phyloP scores from a whole-genome alignment of 1,284 basidiomycete species.

The Mycena citricolor region DNA sequence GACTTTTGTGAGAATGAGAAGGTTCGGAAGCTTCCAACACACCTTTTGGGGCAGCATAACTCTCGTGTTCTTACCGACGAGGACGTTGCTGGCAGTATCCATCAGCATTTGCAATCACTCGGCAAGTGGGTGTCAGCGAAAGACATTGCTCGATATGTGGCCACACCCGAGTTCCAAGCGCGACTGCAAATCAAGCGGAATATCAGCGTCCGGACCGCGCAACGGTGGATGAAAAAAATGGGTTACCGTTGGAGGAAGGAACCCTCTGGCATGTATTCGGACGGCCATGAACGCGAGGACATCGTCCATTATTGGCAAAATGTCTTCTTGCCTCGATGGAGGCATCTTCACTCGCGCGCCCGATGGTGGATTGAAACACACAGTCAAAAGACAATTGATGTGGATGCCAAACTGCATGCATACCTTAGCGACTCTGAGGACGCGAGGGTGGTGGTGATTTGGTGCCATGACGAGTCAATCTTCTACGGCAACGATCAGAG shows the following conservation, averaged over 20 bases:
- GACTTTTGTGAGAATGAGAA: constrained; percentile 2
- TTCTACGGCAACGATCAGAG: constrained; percentile 33
- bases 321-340: constrained; percentile 28
- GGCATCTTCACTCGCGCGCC: constrained; percentile 6
- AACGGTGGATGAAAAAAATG: too few relatives aligned
- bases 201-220: too few relatives aligned
- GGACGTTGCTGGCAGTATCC: constrained; percentile 4
- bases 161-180: constrained; percentile 24
- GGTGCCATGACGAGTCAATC: constrained; percentile 32
- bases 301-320: neutral
- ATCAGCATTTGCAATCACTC: too few relatives aligned
- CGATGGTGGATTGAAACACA: constrained; percentile 24
- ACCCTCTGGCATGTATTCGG: constrained; percentile 26
- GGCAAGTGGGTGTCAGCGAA: constrained; percentile 26
- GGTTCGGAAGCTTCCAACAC: neutral
- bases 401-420: constrained; percentile 22
- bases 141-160: constrained; percentile 31
- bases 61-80: constrained; percentile 4
- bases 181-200: constrained; percentile 14
- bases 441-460: constrained; percentile 11
- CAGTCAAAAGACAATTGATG: constrained; percentile 25
- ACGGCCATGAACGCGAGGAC: constrained; percentile 2
- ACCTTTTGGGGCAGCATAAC: constrained; percentile 3
- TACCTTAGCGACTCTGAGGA: constrained; percentile 25
- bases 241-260: too few relatives aligned